Evolutionary conservation across 2,329 filamentous ascomycete genomes (phyloP).

Genomic region (Ustulina deusta): DNA sequence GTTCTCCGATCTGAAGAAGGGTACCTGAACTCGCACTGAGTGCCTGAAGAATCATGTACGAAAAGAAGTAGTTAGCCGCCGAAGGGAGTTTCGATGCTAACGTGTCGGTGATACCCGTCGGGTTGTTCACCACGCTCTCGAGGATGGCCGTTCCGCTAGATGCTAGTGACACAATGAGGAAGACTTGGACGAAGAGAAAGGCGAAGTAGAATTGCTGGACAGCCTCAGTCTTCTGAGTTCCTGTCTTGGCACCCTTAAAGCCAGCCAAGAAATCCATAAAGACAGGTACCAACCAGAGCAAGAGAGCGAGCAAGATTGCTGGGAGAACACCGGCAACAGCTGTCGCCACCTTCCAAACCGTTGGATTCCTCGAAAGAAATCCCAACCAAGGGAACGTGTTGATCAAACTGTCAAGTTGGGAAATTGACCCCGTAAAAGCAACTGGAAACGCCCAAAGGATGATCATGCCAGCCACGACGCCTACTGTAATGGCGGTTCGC

Average conservation of each 20-base stretch:
- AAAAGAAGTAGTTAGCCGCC: conserved; percentile 97
- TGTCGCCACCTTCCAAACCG: conserved; percentile 71
- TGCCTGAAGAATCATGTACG: conserved; percentile 96
- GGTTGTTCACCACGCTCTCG: conserved; percentile 66
- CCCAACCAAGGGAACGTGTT: conserved; percentile 73
- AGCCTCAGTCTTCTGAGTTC: conserved; percentile 80
- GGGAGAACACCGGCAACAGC: conserved; percentile 87
- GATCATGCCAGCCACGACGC: conserved; percentile 78
- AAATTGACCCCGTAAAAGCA: conserved; percentile 84
- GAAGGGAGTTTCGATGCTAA: conserved; percentile 85
- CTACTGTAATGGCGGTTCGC: conserved; percentile 73
- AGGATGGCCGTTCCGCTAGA: conserved; percentile 75
- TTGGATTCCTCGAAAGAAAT: conserved; percentile 72
- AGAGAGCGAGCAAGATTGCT: conserved; percentile 77
- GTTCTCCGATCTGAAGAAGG: conserved; percentile 82
- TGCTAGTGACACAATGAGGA: conserved; percentile 90
- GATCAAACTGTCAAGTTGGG: conserved; percentile 80
- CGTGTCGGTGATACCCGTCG: conserved; percentile 74
- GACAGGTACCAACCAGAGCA: conserved; percentile 84
- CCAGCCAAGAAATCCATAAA: conserved; percentile 79
- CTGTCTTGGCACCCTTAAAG: conserved; percentile 84
- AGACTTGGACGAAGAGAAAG: conserved; percentile 95
- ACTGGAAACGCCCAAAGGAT: conserved; percentile 93
- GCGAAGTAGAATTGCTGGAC: conserved; percentile 94
- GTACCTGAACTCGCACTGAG: conserved; percentile 91